Evolutionary conservation across 2,329 filamentous ascomycete species (phyloP).

Genomic region (Tolypocladium nubicola): DNA sequence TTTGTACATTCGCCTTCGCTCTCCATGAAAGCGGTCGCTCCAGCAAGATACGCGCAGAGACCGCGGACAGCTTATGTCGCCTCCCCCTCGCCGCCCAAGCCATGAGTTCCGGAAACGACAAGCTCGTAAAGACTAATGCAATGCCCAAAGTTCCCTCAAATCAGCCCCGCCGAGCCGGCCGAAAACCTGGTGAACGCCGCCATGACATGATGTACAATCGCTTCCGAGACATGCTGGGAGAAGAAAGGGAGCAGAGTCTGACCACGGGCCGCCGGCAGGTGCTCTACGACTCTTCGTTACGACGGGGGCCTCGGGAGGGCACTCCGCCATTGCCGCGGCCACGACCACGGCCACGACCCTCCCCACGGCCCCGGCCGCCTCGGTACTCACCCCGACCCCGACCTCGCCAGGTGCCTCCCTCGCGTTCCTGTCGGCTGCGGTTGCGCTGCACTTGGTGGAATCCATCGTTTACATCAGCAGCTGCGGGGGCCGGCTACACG

Average conservation of each 20-base stretch:
- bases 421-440: slow-evolving; percentile 43
- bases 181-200: slow-evolving; percentile 24
- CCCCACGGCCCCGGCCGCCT: slow-evolving; percentile 42
- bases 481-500: slow-evolving; percentile 22
- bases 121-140: slow-evolving; percentile 11
- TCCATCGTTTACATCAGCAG: slow-evolving; percentile 45
- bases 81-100: not conserved
- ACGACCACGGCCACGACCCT: slow-evolving; percentile 31
- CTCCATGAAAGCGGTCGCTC: not conserved
- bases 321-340: slow-evolving; percentile 27
- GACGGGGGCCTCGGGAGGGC: slow-evolving; percentile 24
- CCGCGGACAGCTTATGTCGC: not conserved
- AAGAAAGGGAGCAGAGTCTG: slow-evolving; percentile 15
- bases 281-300: slow-evolving; percentile 28
- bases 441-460: slow-evolving; percentile 63
- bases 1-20: not conserved
- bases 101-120: not conserved
- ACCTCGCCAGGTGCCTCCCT: slow-evolving; percentile 30
- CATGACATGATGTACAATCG: slow-evolving; percentile 29
- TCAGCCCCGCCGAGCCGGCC: slow-evolving; percentile 13
- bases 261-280: slow-evolving; percentile 13
- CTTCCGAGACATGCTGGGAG: slow-evolving; percentile 18
- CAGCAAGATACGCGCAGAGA: not conserved
- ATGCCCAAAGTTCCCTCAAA: slow-evolving; percentile 15
- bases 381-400: slow-evolving; percentile 34